These are phyloP conservation scores for Rhytidiadelphus loreus DNA, from an alignment of 225 moss, liverwort and hornwort genomes.

Conservation along the genomic window DNA sequence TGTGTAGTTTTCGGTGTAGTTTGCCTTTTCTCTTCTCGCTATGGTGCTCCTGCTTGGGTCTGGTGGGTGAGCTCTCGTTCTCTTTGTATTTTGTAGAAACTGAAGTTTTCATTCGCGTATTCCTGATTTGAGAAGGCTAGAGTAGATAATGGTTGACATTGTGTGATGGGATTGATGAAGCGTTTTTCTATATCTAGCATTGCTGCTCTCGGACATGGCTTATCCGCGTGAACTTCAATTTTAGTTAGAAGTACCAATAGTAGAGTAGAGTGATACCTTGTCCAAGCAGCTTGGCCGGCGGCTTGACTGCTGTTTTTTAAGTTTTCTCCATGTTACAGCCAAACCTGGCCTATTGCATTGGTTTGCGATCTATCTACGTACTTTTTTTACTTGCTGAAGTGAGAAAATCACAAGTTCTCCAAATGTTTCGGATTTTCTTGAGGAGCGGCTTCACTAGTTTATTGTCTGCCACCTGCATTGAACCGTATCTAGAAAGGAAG, in stretches of 20 bases:
- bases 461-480: not conserved
- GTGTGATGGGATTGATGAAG: not conserved
- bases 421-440: not conserved
- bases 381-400: too few relatives aligned
- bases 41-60: not conserved
- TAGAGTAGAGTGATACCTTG: not conserved
- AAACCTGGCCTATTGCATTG: not conserved
- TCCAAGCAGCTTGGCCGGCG: not conserved
- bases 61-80: not conserved
- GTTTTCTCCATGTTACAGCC: not conserved
- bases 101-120: not conserved
- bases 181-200: not conserved
- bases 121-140: not conserved
- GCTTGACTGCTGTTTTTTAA: not conserved
- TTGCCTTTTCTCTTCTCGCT: not conserved
- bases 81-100: not conserved
- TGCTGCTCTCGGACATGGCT: not conserved
- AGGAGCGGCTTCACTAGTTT: not conserved
- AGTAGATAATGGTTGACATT: not conserved
- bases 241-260: not conserved
- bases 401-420: not conserved
- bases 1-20: not conserved
- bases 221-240: not conserved
- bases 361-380: not conserved
- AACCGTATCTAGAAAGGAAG: not conserved